Evolutionary conservation across 2,329 filamentous ascomycete species (phyloP).

Genomic region (Fonsecaea pedrosoi): DNA sequence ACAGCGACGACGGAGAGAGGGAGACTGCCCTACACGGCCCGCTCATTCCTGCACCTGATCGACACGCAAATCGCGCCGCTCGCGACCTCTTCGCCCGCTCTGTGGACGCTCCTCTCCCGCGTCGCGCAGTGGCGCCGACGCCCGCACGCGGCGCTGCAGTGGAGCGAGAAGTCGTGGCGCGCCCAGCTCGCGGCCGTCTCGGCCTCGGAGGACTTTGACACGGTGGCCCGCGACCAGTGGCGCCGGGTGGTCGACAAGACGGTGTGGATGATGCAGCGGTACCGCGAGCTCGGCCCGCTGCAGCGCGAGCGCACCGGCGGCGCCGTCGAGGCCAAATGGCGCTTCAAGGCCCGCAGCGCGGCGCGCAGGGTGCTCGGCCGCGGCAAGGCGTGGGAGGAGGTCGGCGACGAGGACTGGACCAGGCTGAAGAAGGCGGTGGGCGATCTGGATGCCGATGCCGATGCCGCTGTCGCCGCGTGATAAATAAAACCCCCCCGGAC

Average conservation of each 20-base stretch:
- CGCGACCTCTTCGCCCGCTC: constrained; percentile 77
- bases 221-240: constrained; percentile 68
- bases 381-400: constrained; percentile 82
- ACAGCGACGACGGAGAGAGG: constrained; percentile 41
- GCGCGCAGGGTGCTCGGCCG: constrained; percentile 82
- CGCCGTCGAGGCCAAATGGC: constrained; percentile 80
- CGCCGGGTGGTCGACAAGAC: constrained; percentile 76
- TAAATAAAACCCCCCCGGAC: no score
- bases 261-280: constrained; percentile 78
- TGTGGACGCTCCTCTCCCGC: constrained; percentile 77
- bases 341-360: constrained; percentile 84
- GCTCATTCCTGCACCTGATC: constrained; percentile 69
- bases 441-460: neutral
- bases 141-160: constrained; percentile 75
- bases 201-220: constrained; percentile 21
- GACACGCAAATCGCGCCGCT: constrained; percentile 79
- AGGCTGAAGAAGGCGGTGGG: constrained; percentile 36
- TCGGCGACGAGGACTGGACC: constrained; percentile 45
- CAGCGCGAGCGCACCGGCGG: constrained; percentile 58
- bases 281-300: constrained; percentile 75
- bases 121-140: constrained; percentile 76
- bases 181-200: constrained; percentile 47
- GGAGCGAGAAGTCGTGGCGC: constrained; percentile 89
- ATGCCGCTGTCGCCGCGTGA: neutral
- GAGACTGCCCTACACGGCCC: constrained; percentile 59